Base-by-base conservation (phyloP, 2,329 filamentous ascomycete genomes). In the Ilyonectria robusta region DNA sequence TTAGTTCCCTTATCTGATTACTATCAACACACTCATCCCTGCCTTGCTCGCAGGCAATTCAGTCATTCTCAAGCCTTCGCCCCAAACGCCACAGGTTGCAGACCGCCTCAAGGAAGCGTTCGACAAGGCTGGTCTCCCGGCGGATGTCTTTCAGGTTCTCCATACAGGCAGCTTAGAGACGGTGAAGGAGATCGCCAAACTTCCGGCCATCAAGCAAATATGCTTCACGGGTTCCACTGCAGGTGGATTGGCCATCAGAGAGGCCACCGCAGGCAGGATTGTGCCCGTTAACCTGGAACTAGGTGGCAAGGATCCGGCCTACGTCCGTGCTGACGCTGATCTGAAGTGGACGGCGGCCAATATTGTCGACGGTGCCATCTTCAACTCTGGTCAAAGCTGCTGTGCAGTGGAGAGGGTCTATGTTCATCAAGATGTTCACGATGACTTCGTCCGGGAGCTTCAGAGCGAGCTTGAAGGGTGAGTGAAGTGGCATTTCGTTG, bases 341-440 rank as follows among this genome's bases (percentile, higher is more conserved):
- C 81, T 97, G 53, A 89, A 90, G 54, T 98, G 95, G 95, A 94
- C 92, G 1, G 95, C 95, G 0, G 94, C 93, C 73, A 94, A 98
- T 81, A 95, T 98, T 75, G 94, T 98, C 17, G 95, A 98, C 75
- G 95, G 95, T 23, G 92, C 94, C 17, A 86, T 98, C 62, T 98
- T 98, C 87, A 98, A 98, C 84, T 97, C 95, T 59, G 95, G 95
- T 17, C 95, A 98, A 84, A 97, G 94, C 78, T 98, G 95, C 85
- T 98, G 95, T 82, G 93, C 94, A 29, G 86, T 98, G 59, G 95
- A 98, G 83, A 88, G 95, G 40, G 90, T 98, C 19, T 98, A 98
- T 76, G 95, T 98, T 8, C 91, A 96, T 76, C 92, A 93, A 77
- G 90, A 89, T 72, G 89, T 98, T 56, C 91, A 98, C 79, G 94